phyloP scores from a whole-genome alignment of 148 eudicot species.

The Rhododendron kiyosumense region DNA sequence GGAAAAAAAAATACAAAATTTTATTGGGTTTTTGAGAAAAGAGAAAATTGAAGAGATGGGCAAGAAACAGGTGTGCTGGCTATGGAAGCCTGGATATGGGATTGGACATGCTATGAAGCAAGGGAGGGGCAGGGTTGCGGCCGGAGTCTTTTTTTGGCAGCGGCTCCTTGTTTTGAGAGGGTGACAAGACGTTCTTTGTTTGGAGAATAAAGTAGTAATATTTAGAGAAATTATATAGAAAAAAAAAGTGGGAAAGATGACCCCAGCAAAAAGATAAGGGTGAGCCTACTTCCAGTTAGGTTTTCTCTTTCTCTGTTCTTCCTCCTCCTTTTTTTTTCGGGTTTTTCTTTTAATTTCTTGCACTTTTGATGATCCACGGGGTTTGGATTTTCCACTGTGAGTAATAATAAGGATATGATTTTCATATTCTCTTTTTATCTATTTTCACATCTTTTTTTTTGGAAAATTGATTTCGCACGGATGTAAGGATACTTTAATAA shows the following conservation, averaged over 20 bases:
- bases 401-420: too few species aligned
- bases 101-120: neutral
- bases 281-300: constrained; percentile 5
- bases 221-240: neutral
- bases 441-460: too few species aligned
- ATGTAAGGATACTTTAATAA: too few species aligned
- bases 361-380: too few species aligned
- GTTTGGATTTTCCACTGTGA: too few species aligned
- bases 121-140: neutral
- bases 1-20: neutral
- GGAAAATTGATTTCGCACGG: too few species aligned
- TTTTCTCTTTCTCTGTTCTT: neutral
- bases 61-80: neutral
- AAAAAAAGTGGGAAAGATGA: neutral
- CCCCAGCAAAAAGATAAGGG: constrained; percentile 11
- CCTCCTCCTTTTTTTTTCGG: too few species aligned
- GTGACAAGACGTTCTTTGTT: constrained; percentile 14
- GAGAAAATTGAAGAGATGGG: neutral
- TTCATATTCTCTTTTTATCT: too few species aligned
- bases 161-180: neutral
- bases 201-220: constrained; percentile 17
- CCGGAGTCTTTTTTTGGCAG: constrained; percentile 1
- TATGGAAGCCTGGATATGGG: neutral
- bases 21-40: neutral
- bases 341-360: neutral